Base-by-base conservation (phyloP, 495 filamentous ascomycete species). In the Tuber calosporum region DNA sequence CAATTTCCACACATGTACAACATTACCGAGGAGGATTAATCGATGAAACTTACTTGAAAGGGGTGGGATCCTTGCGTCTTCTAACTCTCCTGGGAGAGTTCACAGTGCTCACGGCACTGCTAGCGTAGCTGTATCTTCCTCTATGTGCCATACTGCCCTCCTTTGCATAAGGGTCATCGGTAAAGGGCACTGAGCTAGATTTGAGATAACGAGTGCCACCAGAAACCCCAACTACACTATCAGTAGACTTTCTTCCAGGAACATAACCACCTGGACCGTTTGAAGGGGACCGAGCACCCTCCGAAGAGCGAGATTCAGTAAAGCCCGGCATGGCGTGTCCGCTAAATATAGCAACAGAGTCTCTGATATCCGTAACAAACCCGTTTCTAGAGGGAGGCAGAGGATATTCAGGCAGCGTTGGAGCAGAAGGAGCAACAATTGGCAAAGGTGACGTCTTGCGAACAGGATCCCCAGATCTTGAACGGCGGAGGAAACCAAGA, bases 81-180 rank as follows among this genome's bases (percentile, higher is more conserved):
- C 95, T 88, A 68, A 98, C 90, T 80, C 95, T 89, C 75, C 95
- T 89, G 66, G 95, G 95, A 83, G 92, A 97, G 85, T 97, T 97
- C 84, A 97, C 89, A 73, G 92, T 92, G 84, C 92, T 97, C 69
- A 92, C 87, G 41, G 92, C 91, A 83, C 91, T 96, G 84, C 92
- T 97, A 69, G 94, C 95, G 81, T 97, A 97, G 83, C 94, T 97
- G 83, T 97, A 97, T 67, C 95, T 92, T 69, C 95, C 93, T 78
- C 95, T 92, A 84, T 99, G 90, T 71, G 96, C 93, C 92, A 99
- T 97, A 86, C 95, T 99, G 83, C 93, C 92, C 40, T 90, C 89
- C 42, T 91, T 87, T 62, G 91, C 88, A 82, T 94, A 94, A 34
- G 92, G 91, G 80, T 96, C 93, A 45, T 87, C 85, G 71, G 82